These are phyloP conservation scores for Acanthamoeba quina DNA, from an alignment of 208 protist genomes.

Conservation along the genomic window DNA sequence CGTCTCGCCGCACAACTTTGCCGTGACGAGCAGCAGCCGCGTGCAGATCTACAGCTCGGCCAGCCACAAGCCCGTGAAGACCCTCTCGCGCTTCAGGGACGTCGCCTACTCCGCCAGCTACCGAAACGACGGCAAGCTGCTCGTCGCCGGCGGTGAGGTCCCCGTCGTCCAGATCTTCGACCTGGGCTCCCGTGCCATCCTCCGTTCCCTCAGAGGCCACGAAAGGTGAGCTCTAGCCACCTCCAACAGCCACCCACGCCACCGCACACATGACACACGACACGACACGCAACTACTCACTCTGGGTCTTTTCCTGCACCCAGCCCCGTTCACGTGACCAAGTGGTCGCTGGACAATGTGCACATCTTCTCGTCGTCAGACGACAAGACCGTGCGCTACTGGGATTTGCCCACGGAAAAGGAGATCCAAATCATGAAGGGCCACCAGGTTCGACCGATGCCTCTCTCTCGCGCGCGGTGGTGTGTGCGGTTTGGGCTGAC, in stretches of 20 bases:
- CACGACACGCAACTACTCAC: neutral
- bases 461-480: neutral
- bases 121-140: slow-evolving; percentile 79
- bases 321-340: slow-evolving; percentile 76
- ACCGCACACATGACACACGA: too few species aligned
- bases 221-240: neutral
- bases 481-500: neutral
- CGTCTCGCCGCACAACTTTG: slow-evolving; percentile 77
- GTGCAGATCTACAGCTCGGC: slow-evolving; percentile 81
- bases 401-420: slow-evolving; percentile 74
- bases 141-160: slow-evolving; percentile 80
- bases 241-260: neutral
- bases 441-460: slow-evolving; percentile 20
- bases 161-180: slow-evolving; percentile 76
- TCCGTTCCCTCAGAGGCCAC: slow-evolving; percentile 74
- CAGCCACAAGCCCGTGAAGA: slow-evolving; percentile 79
- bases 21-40: slow-evolving; percentile 81
- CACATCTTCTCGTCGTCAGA: slow-evolving; percentile 76
- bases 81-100: slow-evolving; percentile 80
- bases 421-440: slow-evolving; percentile 45
- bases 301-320: neutral
- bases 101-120: slow-evolving; percentile 76
- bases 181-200: slow-evolving; percentile 21
- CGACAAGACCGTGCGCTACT: slow-evolving; percentile 79
- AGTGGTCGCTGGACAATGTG: slow-evolving; percentile 73